phyloP scores from a whole-genome alignment of 2,329 filamentous ascomycete genomes.

The Ilyonectria sp. region DNA sequence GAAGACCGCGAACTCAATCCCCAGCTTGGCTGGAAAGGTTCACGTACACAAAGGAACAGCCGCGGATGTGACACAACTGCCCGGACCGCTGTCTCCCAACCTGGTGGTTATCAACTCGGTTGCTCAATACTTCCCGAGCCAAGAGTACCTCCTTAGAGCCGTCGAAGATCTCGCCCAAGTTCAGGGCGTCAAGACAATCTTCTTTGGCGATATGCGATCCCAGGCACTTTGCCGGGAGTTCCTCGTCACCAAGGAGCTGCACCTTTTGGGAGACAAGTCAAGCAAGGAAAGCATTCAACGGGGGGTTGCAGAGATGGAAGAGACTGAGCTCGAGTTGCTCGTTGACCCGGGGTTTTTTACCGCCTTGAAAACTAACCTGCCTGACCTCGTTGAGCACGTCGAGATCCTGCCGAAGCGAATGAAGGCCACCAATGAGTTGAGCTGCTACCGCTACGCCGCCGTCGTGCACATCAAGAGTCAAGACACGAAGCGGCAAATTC shows the following conservation, averaged over 20 bases:
- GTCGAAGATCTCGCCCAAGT: conserved; percentile 31
- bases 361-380: conserved; percentile 25
- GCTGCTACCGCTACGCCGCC: conserved; percentile 48
- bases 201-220: conserved; percentile 46
- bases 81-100: conserved; percentile 1
- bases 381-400: conserved; percentile 43
- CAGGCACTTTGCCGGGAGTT: conserved; percentile 38
- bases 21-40: conserved; percentile 14
- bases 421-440: conserved; percentile 50
- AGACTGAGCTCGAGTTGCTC: conserved; percentile 40
- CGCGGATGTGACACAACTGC: conserved; percentile 28
- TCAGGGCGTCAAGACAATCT: conserved; percentile 21
- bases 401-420: conserved; percentile 51
- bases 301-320: conserved; percentile 31
- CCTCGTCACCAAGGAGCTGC: conserved; percentile 24
- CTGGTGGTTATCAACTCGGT: conserved; percentile 49
- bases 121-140: conserved; percentile 47
- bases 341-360: conserved; percentile 48
- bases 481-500: conserved; percentile 7
- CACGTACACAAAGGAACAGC: conserved; percentile 42
- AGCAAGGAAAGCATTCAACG: conserved; percentile 24
- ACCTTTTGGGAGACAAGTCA: conserved; percentile 2
- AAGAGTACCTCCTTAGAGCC: conserved; percentile 39
- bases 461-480: conserved; percentile 39
- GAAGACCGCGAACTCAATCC: conserved; percentile 27